Evolutionary conservation across 176 grass and related monocot genomes (phyloP).

Genomic region (Dendrocalamus sinicus): DNA sequence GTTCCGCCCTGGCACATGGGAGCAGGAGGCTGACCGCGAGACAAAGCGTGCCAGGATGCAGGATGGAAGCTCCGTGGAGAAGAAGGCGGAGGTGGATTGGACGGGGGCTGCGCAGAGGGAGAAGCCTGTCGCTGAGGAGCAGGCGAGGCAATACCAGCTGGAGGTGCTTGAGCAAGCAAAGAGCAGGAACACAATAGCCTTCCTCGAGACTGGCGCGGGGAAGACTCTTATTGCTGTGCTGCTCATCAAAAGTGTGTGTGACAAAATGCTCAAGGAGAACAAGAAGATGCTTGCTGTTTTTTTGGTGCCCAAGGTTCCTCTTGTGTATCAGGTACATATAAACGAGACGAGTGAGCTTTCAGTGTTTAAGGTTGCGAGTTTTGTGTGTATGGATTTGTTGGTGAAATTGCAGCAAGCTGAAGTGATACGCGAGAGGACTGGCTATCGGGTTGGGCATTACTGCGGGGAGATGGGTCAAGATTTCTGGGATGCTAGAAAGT

Average conservation of each 20-base stretch:
- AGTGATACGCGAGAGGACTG: slow-evolving; percentile 86
- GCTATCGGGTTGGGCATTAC: slow-evolving; percentile 88
- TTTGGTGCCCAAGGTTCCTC: slow-evolving; percentile 97
- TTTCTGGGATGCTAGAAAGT: slow-evolving; percentile 97
- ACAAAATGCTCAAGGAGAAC: slow-evolving; percentile 74
- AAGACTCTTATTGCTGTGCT: slow-evolving; percentile 94
- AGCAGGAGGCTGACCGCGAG: slow-evolving; percentile 64
- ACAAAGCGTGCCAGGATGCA: slow-evolving; percentile 63
- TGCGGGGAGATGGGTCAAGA: slow-evolving; percentile 99
- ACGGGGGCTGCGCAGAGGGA: slow-evolving; percentile 32
- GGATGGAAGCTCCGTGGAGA: slow-evolving; percentile 39
- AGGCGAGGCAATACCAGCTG: slow-evolving; percentile 86
- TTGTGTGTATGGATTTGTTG: slow-evolving; percentile 29
- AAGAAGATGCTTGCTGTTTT: slow-evolving; percentile 89
- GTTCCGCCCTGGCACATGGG: slow-evolving; percentile 82
- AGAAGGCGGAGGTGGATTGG: slow-evolving; percentile 38
- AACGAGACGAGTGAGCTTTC: not conserved
- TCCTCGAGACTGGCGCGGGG: slow-evolving; percentile 84
- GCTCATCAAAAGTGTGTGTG: slow-evolving; percentile 79
- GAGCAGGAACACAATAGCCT: slow-evolving; percentile 92
- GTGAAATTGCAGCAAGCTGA: slow-evolving; percentile 87
- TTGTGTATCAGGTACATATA: slow-evolving; percentile 88
- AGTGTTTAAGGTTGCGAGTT: slow-evolving; percentile 5
- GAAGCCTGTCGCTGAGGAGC: slow-evolving; percentile 76
- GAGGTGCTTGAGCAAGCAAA: slow-evolving; percentile 97